Conservation (phyloP, 768 basidiomycete genomes). For the Tephrocybe sp. region DNA sequence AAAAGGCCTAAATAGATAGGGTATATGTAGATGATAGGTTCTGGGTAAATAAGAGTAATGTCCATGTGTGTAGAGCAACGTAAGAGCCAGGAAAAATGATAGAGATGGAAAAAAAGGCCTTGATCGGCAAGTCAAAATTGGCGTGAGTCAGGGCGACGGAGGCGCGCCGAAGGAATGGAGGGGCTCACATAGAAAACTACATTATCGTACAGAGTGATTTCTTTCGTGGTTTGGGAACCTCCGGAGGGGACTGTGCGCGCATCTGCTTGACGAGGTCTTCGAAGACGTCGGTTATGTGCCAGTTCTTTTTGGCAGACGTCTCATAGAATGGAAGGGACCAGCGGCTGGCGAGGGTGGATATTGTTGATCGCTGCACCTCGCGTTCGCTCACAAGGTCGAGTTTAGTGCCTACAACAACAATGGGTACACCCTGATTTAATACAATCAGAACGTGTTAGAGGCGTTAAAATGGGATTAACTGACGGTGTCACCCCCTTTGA, state of each 20-base stretch:
- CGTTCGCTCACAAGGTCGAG: slow-evolving; percentile 80
- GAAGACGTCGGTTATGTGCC: slow-evolving; percentile 79
- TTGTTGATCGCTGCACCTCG: slow-evolving; percentile 66
- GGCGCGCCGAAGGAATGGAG: too few species aligned
- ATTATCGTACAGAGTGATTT: slow-evolving; percentile 37
- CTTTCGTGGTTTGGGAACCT: slow-evolving; percentile 17
- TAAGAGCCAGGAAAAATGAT: slow-evolving; percentile 6
- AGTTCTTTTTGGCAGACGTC: slow-evolving; percentile 85
- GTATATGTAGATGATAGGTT: slow-evolving; percentile 20
- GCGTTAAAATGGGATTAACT: too few species aligned
- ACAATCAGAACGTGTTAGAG: too few species aligned
- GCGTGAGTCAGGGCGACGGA: neutral
- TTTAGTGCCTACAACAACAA: slow-evolving; percentile 87
- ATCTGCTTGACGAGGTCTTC: slow-evolving; percentile 76
- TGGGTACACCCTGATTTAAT: slow-evolving; percentile 76
- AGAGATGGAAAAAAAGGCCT: neutral
- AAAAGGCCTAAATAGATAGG: slow-evolving; percentile 13
- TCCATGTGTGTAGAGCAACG: slow-evolving; percentile 16
- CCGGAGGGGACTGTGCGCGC: slow-evolving; percentile 61
- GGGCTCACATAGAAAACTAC: slow-evolving; percentile 27
- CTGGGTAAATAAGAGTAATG: slow-evolving; percentile 17
- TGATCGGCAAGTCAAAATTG: neutral
- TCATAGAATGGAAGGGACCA: slow-evolving; percentile 84
- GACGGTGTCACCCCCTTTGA: slow-evolving; percentile 72
- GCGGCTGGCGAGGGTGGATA: slow-evolving; percentile 59